Base-by-base conservation (phyloP, 176 grass and related monocot species). In the Panicum miliaceum region DNA sequence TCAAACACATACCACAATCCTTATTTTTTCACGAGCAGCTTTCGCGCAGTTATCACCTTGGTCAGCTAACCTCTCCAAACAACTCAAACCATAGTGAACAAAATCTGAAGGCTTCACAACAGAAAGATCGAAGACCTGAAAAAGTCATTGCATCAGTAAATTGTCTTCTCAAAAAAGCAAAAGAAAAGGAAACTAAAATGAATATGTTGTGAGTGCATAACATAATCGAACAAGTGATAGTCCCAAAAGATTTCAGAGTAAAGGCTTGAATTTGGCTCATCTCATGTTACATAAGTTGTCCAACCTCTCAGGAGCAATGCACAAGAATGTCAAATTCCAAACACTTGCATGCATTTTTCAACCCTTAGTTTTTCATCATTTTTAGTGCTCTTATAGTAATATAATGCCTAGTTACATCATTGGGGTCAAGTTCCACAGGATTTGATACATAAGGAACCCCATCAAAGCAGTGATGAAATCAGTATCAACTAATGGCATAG, bases 121-220 rank as follows among this genome's bases (percentile, higher is more conserved):
- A 84, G 91, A 93, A 89, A 99, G 91, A 89, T 99, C 93, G 35
- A 99, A 94, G 56, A 99, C 96, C 96, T 99, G 81, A 1, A 84
- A 67, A 76, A 71, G 76, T 42, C 26, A 35, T 64, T 78, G 73
- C 8, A 43, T 64, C 38, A 83, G 56, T 56, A 70, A 12, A 19
- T 48, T 43, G 23, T 56, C 57, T 72, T 63, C 22, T 14, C 63
- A 78, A 73, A 73, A 3, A 88, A 71, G 53, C 6, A 77, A 61
- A 58, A 36, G n/a, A 4, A 61, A 52, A 72, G 48, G 9, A 14
- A 12, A 32, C 46, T 0, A 40, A 26, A 66, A 20, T 32, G 36
- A 70, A 48, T 46, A 74, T 64, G 37, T 32, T 38, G 0, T 13
- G 38, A 73, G 36, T 38, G 56, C 81, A 79, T 23, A 82, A 60